Evolutionary conservation across 2,329 filamentous ascomycete species (phyloP).

Genomic region (Paecilomyces dactylethromorphus): DNA sequence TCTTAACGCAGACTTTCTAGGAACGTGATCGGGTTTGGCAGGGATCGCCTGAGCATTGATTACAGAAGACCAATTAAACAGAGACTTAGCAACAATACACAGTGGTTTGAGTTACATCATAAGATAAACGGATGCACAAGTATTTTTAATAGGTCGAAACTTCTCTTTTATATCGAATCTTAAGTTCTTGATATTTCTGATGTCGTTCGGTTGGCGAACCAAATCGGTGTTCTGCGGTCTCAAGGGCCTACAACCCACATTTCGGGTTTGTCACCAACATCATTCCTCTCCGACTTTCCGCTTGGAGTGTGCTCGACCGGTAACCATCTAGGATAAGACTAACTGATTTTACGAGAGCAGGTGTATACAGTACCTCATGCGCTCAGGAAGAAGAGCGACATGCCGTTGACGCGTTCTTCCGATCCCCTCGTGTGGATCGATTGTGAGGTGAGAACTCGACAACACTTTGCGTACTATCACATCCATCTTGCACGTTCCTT

Average conservation of each 20-base stretch:
- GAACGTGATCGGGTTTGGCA: too few relatives aligned
- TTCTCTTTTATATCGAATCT: background rate
- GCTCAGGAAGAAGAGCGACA: slow-evolving; percentile 11
- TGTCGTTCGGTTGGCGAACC: background rate
- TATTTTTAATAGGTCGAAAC: background rate
- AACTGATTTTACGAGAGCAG: background rate
- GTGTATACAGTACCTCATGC: too few relatives aligned
- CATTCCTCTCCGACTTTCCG: background rate
- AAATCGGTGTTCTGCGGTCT: background rate
- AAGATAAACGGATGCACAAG: background rate
- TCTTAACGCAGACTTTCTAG: too few relatives aligned
- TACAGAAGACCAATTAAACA: too few relatives aligned
- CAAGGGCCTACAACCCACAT: background rate
- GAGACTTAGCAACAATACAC: too few relatives aligned
- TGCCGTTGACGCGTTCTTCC: slow-evolving; percentile 44
- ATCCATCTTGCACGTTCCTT: background rate
- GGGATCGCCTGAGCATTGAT: too few relatives aligned
- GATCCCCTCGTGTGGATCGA: slow-evolving; percentile 83
- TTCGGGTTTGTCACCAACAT: background rate
- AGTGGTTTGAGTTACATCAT: background rate
- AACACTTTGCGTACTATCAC: background rate
- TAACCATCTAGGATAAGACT: background rate
- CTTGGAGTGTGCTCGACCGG: background rate
- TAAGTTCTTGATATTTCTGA: background rate
- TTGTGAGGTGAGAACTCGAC: slow-evolving; percentile 49